These are phyloP conservation scores for Salinomyces thailandicus DNA, from an alignment of 2,329 filamentous ascomycete genomes.

Conservation along the genomic window DNA sequence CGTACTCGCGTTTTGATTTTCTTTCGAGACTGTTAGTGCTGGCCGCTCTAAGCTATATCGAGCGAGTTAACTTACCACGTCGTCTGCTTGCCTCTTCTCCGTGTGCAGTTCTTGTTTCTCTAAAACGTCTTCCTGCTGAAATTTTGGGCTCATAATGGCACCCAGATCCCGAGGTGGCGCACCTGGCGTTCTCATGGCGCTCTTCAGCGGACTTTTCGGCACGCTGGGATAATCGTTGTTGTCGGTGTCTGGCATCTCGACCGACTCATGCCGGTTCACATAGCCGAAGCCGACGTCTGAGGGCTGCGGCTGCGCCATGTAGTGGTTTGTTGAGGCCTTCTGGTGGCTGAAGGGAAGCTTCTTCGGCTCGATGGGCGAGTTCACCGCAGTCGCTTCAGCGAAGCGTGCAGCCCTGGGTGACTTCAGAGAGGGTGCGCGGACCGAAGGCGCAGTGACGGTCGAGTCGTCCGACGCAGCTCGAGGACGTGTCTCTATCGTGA, in stretches of 20 bases:
- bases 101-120: constrained; percentile 75
- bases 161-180: constrained; percentile 61
- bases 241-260: constrained; percentile 45
- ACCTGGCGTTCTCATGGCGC: constrained; percentile 77
- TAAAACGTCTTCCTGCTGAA: constrained; percentile 72
- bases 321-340: constrained; percentile 42
- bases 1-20: constrained; percentile 87
- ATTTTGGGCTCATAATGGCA: constrained; percentile 72
- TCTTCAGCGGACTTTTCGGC: constrained; percentile 68
- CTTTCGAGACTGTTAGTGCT: constrained; percentile 35
- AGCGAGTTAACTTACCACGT: constrained; percentile 59
- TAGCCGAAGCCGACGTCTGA: constrained; percentile 91
- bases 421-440: constrained; percentile 20
- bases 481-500: constrained; percentile 31
- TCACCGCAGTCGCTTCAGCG: constrained; percentile 66
- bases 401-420: constrained; percentile 66
- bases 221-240: constrained; percentile 35
- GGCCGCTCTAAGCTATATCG: not conserved
- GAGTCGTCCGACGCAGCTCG: constrained; percentile 26
- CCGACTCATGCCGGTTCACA: constrained; percentile 50
- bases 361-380: constrained; percentile 60
- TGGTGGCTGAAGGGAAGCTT: constrained; percentile 48
- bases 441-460: constrained; percentile 14
- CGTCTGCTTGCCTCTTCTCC: constrained; percentile 76
- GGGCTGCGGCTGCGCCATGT: constrained; percentile 57